A percentile compares a stretch with the other conserved stretches of the same genome.
These are phyloP conservation scores for Ulmus americana DNA, from an alignment of 331 rosid genomes.

Conservation along the genomic window DNA sequence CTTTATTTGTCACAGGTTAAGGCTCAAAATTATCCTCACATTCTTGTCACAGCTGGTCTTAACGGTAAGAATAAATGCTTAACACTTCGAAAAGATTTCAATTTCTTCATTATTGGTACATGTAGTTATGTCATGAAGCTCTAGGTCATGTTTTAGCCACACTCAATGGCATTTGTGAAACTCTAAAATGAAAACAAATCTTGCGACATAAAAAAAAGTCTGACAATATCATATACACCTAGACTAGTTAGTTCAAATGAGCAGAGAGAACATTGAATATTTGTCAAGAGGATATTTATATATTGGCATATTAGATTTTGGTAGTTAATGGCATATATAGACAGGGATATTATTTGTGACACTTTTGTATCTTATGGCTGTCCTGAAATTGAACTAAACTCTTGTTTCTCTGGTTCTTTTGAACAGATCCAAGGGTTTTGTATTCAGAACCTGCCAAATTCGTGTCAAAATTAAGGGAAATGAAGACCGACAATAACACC, in stretches of 20 bases:
- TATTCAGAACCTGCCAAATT: slow-evolving; percentile 83
- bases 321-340: background rate
- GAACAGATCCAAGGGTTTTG: slow-evolving; percentile 76
- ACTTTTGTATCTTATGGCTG: background rate
- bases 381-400: slow-evolving; percentile 10
- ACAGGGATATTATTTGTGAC: no score
- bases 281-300: background rate
- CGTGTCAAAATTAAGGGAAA: slow-evolving; percentile 76
- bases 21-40: slow-evolving; percentile 61
- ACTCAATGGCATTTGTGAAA: no score
- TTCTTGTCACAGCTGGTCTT: slow-evolving; percentile 82
- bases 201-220: background rate
- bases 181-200: background rate
- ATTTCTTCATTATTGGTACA: no score
- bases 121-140: no score
- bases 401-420: background rate
- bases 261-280: no score
- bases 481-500: slow-evolving; percentile 58
- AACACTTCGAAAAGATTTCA: background rate
- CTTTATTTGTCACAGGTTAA: slow-evolving; percentile 46
- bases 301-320: slow-evolving; percentile 9
- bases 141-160: no score
- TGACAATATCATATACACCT: no score
- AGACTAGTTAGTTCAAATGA: no score
- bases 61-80: slow-evolving; percentile 45